Evolutionary conservation across 176 grass and related monocot species (phyloP).

Genomic region (Aegilops longissima): DNA sequence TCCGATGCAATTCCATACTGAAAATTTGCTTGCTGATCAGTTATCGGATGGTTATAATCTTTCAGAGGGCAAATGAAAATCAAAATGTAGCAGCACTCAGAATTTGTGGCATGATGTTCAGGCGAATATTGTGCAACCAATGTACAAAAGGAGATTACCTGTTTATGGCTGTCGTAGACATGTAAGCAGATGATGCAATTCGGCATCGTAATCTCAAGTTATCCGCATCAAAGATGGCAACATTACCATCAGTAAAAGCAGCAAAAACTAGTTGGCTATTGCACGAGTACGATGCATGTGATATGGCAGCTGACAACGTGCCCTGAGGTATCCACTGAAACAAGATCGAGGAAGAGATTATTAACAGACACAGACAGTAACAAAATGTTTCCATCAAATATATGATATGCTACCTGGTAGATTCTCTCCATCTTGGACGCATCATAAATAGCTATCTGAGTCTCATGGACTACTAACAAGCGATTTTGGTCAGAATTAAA

Average conservation of each 20-base stretch:
- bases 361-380: constrained; percentile 11
- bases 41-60: not conserved
- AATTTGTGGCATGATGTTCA: not conserved
- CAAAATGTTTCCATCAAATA: constrained; percentile 9
- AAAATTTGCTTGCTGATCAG: constrained; percentile 8
- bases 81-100: constrained; percentile 13
- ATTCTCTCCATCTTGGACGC: constrained; percentile 81
- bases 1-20: not conserved
- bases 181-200: constrained; percentile 67
- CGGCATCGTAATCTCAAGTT: constrained; percentile 93
- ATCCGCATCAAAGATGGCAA: constrained; percentile 88
- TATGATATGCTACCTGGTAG: constrained; percentile 61
- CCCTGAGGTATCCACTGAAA: constrained; percentile 93
- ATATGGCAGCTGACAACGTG: constrained; percentile 69
- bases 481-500: constrained; percentile 84
- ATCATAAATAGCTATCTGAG: constrained; percentile 92
- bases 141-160: constrained; percentile 37
- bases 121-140: not conserved
- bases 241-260: constrained; percentile 78
- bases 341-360: constrained; percentile 30
- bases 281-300: constrained; percentile 83
- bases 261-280: constrained; percentile 84
- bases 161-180: constrained; percentile 44
- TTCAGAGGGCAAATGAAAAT: constrained; percentile 17
- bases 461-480: constrained; percentile 94